Evolutionary conservation across 345 rosid species (phyloP).

Genomic region (Citrus hindsii): DNA sequence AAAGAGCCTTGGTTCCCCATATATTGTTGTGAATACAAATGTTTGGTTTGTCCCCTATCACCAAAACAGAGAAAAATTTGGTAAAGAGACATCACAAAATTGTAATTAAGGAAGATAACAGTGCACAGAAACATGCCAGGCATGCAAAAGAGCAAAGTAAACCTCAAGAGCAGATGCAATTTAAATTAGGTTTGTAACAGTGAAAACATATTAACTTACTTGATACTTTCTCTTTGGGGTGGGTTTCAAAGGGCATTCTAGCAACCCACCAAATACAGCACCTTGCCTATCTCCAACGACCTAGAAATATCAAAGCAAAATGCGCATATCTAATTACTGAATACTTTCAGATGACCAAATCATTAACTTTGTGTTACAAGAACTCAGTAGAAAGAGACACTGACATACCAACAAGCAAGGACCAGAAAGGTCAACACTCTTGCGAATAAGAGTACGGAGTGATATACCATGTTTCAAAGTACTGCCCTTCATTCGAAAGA

Average conservation of each 20-base stretch:
- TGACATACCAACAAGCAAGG: slow-evolving; percentile 75
- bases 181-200: neutral
- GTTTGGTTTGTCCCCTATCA: slow-evolving; percentile 74
- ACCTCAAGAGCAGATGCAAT: neutral
- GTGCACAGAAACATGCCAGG: neutral
- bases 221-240: slow-evolving; percentile 92
- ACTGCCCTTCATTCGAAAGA: slow-evolving; percentile 90
- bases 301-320: slow-evolving; percentile 36
- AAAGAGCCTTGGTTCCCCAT: slow-evolving; percentile 89
- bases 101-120: neutral
- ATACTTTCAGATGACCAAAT: neutral
- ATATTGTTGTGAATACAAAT: slow-evolving; percentile 84
- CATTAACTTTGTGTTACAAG: neutral
- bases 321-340: neutral
- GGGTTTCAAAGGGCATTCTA: slow-evolving; percentile 78
- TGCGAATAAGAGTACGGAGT: slow-evolving; percentile 85
- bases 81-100: neutral
- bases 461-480: slow-evolving; percentile 94
- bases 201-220: slow-evolving; percentile 28
- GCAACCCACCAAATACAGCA: slow-evolving; percentile 77
- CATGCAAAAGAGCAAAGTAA: neutral
- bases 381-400: neutral
- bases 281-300: slow-evolving; percentile 83
- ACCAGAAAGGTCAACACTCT: slow-evolving; percentile 71
- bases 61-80: slow-evolving; percentile 9